Evolutionary conservation across 1,284 basidiomycete genomes (phyloP), one percentile per base, ranked within the genome.

Genomic region (Tylopilus sp.): DNA sequence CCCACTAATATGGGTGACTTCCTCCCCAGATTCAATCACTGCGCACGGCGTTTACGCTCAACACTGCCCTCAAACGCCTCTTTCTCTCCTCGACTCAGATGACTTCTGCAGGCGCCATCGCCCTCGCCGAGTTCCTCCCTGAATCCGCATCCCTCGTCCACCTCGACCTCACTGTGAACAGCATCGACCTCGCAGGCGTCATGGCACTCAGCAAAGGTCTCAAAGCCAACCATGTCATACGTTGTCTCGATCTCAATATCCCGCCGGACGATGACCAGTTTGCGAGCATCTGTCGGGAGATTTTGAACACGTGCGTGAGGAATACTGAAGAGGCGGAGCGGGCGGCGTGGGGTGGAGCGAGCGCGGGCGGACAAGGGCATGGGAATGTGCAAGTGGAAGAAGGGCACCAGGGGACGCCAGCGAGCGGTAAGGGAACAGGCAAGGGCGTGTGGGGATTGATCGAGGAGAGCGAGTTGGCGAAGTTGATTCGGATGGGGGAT

Each of bases 51-150:
- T 95, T 98, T 67, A 95, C 92, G 0, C 78, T 97, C 53, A 97
- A 98, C 67, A 88, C 86, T 2, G 86, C 92, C 1, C 79, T 98
- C 29, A 97, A 96, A 66, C 84, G 95, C 1, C 74, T 99, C 30
- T 98, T 97, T 74, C 78, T 99, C 23, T 85, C 89, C 13, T 84
- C 86, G 5, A 97, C 95, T 0, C 76, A 78, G 6, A 77, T 99
- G 59, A 82, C 81, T 0, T 89, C 92, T 0, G 76, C 88, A 2
- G 94, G 92, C 4, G 95, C 96, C 0, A 97, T 99, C 51, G 90
- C 92, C 0, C 79, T 99, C 1, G 96, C 96, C 4, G 95, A 98
- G 69, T 98, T 97, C 72, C 77, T 98, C 3, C 94, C 94, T 0
- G 94, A 98, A 65, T 88, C 91, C 0, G 79, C 78, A 23, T 88